These are phyloP conservation scores for Moniliella sp. DNA, from an alignment of 1,284 basidiomycete genomes.

Conservation along the genomic window DNA sequence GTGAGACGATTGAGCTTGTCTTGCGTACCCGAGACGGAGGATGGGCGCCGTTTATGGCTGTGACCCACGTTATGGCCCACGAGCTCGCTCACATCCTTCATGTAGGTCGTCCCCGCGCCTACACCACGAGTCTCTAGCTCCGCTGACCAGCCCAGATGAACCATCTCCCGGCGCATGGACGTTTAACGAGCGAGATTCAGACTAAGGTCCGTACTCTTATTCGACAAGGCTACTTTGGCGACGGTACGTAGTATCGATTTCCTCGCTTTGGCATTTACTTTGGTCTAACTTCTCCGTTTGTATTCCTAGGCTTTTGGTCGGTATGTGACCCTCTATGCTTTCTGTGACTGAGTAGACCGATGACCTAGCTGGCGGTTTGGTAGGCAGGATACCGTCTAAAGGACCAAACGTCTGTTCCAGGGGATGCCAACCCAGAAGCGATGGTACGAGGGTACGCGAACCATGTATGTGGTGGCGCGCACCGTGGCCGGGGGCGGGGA, in stretches of 20 bases:
- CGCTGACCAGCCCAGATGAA: not conserved
- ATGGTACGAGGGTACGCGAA: not conserved
- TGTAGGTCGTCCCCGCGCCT: too few relatives aligned
- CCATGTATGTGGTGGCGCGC: not conserved
- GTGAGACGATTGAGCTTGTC: not conserved
- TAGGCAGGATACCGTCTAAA: not conserved
- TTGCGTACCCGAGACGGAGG: not conserved
- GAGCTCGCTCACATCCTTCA: not conserved
- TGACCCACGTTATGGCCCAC: not conserved
- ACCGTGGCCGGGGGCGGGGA: not conserved
- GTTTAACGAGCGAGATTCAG: not conserved
- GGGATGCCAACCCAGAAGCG: not conserved
- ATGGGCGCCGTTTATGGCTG: not conserved
- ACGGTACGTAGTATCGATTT: not conserved
- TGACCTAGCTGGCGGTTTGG: not conserved
- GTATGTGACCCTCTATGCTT: not conserved
- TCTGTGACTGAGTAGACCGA: too few relatives aligned
- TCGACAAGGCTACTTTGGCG: not conserved
- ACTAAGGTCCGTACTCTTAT: not conserved
- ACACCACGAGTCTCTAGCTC: not conserved
- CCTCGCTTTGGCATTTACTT: not conserved
- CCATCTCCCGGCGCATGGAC: not conserved
- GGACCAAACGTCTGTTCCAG: not conserved
- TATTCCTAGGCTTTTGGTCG: not conserved
- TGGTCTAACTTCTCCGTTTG: not conserved